These are phyloP conservation scores for Phytophthora colocasiae DNA, from an alignment of 352 stramenopile genomes.

Conservation along the genomic window DNA sequence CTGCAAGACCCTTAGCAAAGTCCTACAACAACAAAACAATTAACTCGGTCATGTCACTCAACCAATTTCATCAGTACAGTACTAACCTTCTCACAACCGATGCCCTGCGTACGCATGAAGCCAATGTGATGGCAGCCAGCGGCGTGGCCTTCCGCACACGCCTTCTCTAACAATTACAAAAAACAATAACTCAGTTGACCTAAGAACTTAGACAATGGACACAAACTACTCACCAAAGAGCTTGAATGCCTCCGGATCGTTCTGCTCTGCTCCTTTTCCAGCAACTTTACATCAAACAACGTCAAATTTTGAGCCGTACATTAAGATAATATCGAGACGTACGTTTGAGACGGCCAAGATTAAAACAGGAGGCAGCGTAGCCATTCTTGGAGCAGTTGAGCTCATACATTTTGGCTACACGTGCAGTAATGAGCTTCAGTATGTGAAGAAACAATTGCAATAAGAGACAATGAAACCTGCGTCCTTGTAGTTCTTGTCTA, in stretches of 20 bases:
- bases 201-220: too few species aligned
- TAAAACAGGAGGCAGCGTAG: conserved; percentile 88
- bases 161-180: conserved; percentile 60
- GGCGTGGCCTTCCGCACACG: conserved; percentile 73
- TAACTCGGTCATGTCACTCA: background rate
- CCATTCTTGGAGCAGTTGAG: conserved; percentile 86
- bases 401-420: conserved; percentile 77
- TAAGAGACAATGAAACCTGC: conserved; percentile 44
- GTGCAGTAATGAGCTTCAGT: background rate
- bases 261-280: conserved; percentile 76
- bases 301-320: background rate
- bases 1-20: conserved; percentile 60
- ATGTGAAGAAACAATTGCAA: too few species aligned
- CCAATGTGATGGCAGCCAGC: conserved; percentile 88
- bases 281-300: conserved; percentile 51
- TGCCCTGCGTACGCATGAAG: conserved; percentile 79
- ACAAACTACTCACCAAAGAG: conserved; percentile 63
- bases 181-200: background rate
- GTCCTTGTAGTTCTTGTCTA: conserved; percentile 87
- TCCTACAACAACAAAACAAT: conserved; percentile 45
- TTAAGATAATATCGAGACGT: conserved; percentile 8
- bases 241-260: conserved; percentile 71
- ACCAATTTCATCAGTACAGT: background rate
- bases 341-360: conserved; percentile 85
- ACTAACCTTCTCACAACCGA: conserved; percentile 76